Evolutionary conservation across 2,329 filamentous ascomycete species (phyloP), one percentile per base, ranked within the genome.

Genomic region (Stemphylium vesicarium): DNA sequence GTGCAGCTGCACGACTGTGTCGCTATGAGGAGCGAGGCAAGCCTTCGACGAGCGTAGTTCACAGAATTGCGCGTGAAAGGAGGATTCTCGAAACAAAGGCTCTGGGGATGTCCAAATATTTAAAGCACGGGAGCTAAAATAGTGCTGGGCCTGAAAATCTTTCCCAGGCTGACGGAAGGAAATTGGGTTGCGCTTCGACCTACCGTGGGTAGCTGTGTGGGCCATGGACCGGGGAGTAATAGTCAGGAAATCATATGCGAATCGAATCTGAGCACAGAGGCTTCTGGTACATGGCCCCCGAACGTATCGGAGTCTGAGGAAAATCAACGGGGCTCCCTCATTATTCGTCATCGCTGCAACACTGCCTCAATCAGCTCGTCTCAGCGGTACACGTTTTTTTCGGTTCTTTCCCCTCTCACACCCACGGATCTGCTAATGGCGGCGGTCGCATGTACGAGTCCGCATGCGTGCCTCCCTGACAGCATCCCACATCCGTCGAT

Each of bases 101-200:
- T 31, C 53, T 49, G 59, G 59, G 59, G 46, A 29, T 59, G 50
- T 49, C 49, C 33, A 56, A 54, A 55, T 65, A 67, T 68, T 64
- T 63, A 64, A 67, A 49, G 56, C 45, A 58, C 68, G 69, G 70
- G 68, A 72, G 63, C 70, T 72, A 72, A 68, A 67, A 59, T 70
- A 69, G 68, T 64, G 53, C 50, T 63, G 55, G 58, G 53, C 57
- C 58, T 61, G 59, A 64, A 68, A 68, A 65, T 57, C 59, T 65
- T 66, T 66, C 55, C 57, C 58, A 63, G 61, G 57, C 59, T 52
- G 47, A 59, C 60, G 61, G 59, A 62, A 63, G 55, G 58, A 64
- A 65, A 70, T 63, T 56, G 58, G 47, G 54, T 50, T 53, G 50
- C 50, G 49, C 53, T 60, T 63, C 59, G 63, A 60, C 48, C 53